phyloP scores from a whole-genome alignment of 805 yeast genomes.

The Kregervanrija fluxuum region DNA sequence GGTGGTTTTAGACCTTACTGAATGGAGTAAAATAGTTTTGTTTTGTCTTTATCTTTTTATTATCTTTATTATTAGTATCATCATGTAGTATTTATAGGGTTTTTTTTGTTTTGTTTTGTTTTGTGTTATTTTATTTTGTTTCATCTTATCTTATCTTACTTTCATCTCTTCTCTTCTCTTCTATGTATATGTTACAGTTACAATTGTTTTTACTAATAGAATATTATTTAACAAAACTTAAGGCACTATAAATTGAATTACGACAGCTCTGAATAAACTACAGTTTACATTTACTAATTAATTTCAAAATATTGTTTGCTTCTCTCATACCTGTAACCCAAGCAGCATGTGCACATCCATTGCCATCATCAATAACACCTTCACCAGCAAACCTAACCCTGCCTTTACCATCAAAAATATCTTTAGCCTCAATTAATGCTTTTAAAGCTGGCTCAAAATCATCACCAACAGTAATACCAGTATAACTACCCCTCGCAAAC shows the following conservation, averaged over 20 bases:
- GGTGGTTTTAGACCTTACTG: slow-evolving; percentile 29
- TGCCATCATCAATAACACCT: slow-evolving; percentile 43
- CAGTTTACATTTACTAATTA: slow-evolving; percentile 19
- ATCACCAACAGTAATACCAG: slow-evolving; percentile 26
- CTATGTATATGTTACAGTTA: neutral
- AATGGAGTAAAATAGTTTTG: neutral
- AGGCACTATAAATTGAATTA: neutral
- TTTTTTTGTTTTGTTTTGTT: neutral
- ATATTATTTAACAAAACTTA: neutral
- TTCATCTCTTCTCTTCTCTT: neutral
- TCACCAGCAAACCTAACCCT: slow-evolving; percentile 52
- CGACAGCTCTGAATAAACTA: slow-evolving; percentile 2
- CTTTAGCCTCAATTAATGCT: slow-evolving; percentile 32
- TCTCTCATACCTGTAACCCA: slow-evolving; percentile 44
- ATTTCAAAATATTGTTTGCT: slow-evolving; percentile 25
- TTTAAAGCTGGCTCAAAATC: slow-evolving; percentile 25
- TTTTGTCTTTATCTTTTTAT: neutral
- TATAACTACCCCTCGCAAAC: slow-evolving; percentile 40
- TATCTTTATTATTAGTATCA: neutral
- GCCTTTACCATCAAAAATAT: slow-evolving; percentile 31
- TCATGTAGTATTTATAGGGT: neutral
- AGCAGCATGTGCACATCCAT: slow-evolving; percentile 57
- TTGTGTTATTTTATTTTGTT: too few species aligned
- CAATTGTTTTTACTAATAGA: slow-evolving; percentile 1
- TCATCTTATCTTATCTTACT: neutral